Evolutionary conservation across 202 grass and related monocot species (phyloP).

Genomic region (Cymbopogon flexuosus): DNA sequence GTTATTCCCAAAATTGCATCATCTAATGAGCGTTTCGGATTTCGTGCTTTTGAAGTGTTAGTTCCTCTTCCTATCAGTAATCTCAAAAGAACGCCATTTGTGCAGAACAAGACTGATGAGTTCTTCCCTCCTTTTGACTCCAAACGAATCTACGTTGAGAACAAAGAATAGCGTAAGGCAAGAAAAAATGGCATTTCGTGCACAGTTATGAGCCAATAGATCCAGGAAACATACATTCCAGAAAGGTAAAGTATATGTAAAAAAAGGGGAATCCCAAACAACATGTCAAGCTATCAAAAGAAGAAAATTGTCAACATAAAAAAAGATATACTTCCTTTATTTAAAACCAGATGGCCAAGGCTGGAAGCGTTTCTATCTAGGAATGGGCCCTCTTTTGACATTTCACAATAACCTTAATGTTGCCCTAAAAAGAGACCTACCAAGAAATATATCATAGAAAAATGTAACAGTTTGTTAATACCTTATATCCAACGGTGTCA

Average conservation of each 20-base stretch:
- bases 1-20: conserved; percentile 72
- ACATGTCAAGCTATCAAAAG: background rate
- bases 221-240: background rate
- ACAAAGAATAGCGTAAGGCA: conserved; percentile 7
- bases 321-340: background rate
- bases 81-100: conserved; percentile 90
- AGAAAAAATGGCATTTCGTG: background rate
- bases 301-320: conserved; percentile 2
- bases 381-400: background rate
- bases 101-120: conserved; percentile 95
- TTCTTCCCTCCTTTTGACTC: conserved; percentile 92
- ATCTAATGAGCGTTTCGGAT: conserved; percentile 19
- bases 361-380: background rate
- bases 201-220: background rate
- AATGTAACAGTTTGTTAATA: conserved; percentile 33
- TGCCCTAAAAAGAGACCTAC: background rate
- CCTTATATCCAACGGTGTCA: conserved; percentile 96
- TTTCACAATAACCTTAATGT: background rate
- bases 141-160: conserved; percentile 63
- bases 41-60: conserved; percentile 47
- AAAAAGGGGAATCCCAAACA: background rate
- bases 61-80: conserved; percentile 74
- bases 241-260: background rate
- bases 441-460: conserved; percentile 26
- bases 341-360: conserved; percentile 1